Evolutionary conservation across 2,329 filamentous ascomycete species (phyloP).

Genomic region (Aspergillus eucalypticola): DNA sequence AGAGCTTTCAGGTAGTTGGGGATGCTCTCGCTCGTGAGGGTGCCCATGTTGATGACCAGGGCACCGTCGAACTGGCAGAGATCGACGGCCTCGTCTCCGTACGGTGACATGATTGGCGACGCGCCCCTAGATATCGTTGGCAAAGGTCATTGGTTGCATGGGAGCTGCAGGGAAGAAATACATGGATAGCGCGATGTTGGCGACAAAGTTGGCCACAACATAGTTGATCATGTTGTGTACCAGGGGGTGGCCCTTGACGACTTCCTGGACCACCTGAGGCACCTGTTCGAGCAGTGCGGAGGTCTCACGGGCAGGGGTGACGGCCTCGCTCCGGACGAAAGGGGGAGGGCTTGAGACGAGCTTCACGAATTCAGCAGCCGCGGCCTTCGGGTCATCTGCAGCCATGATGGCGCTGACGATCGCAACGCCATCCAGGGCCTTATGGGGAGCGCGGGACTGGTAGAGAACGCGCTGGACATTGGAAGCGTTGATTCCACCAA

Average conservation of each 20-base stretch:
- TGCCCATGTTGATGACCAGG: conserved; percentile 94
- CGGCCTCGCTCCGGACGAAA: conserved; percentile 34
- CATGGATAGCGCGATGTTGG: conserved; percentile 82
- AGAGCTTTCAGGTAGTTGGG: conserved; percentile 72
- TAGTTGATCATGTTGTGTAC: conserved; percentile 98
- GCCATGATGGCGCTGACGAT: conserved; percentile 87
- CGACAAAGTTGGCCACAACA: conserved; percentile 92
- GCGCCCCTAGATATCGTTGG: conserved; percentile 58
- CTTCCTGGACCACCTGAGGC: conserved; percentile 56
- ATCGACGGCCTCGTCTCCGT: conserved; percentile 77
- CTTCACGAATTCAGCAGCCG: conserved; percentile 60
- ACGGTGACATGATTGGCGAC: conserved; percentile 92
- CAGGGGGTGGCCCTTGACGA: conserved; percentile 68
- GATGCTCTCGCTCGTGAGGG: conserved; percentile 73
- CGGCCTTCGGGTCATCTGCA: conserved; percentile 64
- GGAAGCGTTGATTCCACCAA: conserved; percentile 79
- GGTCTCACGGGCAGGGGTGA: conserved; percentile 30
- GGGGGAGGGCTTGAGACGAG: conserved; percentile 51
- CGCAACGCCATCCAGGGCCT: conserved; percentile 75
- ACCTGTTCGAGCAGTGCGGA: conserved; percentile 37
- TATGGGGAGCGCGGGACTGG: conserved; percentile 61
- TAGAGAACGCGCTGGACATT: conserved; percentile 75
- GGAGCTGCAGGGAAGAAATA: conserved; percentile 24
- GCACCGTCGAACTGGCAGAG: conserved; percentile 74
- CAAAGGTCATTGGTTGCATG: neutral